Base-by-base conservation (phyloP, 331 rosid species). In the Quercus tomentella region DNA sequence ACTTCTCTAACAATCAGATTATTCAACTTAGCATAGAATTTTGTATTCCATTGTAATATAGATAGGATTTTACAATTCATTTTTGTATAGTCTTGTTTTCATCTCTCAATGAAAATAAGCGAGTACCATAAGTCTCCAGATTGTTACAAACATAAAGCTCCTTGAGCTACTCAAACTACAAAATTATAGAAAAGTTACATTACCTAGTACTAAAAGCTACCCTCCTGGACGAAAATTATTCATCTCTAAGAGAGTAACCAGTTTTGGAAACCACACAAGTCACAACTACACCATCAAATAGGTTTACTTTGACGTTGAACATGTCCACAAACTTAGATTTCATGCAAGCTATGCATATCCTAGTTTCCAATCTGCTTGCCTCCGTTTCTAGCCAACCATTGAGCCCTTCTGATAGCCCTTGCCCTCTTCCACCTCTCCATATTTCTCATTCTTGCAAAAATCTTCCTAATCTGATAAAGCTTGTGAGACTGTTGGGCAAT, bases 401-500 rank as follows among this genome's bases (percentile, higher is more conserved):
- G 82, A 60, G 76, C 82, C 52, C 85, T 77, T 83, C 87, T 76
- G 4, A 72, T 80, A 4, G 75, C 88, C 55, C 86, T 86, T 6
- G 94, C 88, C 70, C 83, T 87, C 77, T 70, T 89, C 93, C 89
- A 82, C 70, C 86, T 85, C 77, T 85, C 51, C 5, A 74, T 57
- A 70, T 94, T 82, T 70, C 85, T 88, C 43, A 82, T 65, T 82
- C 88, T 86, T 0, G 82, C 85, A 57, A 86, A 92, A 17, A 87
- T 85, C 82, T 83, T 87, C 15, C 91, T 75, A 60, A 94, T 86
- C 72, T 75, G 89, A 43, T 74, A 14, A 1, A 94, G 86, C 73
- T 85, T 92, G 72, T 82, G 91, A 57, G 97, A 87, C 55, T 94
- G 97, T n/a, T 83, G 90, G 65, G 97, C 84, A 43, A 94, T 94